These are phyloP conservation scores for Leishmania tarentolae DNA, from an alignment of 208 protist species.

Conservation along the genomic window DNA sequence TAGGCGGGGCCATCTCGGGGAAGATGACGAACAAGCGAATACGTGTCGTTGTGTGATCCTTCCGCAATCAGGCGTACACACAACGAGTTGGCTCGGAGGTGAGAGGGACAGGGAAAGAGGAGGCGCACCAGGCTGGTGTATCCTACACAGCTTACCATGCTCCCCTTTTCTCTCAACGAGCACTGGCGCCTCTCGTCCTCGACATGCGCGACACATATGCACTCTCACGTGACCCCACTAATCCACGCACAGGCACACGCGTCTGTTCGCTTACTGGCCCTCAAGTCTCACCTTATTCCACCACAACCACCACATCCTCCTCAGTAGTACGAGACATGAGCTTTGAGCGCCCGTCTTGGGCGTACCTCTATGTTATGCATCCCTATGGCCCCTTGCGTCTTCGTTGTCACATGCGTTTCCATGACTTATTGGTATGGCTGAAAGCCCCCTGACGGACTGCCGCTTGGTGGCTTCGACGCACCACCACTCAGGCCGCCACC, in stretches of 20 bases:
- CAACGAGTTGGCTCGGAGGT: neutral
- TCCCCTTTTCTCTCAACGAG: neutral
- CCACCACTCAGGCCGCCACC: conserved; percentile 5
- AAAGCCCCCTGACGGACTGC: conserved; percentile 36
- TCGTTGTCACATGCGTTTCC: neutral
- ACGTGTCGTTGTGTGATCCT: neutral
- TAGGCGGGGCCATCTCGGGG: neutral
- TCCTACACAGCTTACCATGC: neutral
- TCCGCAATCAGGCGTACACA: neutral
- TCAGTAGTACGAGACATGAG: neutral
- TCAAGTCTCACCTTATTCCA: neutral
- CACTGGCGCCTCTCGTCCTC: neutral
- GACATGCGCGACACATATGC: neutral
- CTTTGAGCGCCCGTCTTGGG: neutral
- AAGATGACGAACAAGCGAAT: neutral
- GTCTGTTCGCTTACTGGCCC: neutral
- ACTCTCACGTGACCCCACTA: neutral
- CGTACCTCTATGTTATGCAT: neutral
- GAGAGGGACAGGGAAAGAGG: neutral
- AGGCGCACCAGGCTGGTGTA: neutral
- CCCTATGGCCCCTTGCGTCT: neutral
- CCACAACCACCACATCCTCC: neutral
- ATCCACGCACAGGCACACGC: neutral
- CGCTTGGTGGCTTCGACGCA: conserved; percentile 24
- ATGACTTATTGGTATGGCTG: conserved; percentile 53